phyloP scores from a whole-genome alignment of 23 red algal genomes.

The Gracilaria domingensis region DNA sequence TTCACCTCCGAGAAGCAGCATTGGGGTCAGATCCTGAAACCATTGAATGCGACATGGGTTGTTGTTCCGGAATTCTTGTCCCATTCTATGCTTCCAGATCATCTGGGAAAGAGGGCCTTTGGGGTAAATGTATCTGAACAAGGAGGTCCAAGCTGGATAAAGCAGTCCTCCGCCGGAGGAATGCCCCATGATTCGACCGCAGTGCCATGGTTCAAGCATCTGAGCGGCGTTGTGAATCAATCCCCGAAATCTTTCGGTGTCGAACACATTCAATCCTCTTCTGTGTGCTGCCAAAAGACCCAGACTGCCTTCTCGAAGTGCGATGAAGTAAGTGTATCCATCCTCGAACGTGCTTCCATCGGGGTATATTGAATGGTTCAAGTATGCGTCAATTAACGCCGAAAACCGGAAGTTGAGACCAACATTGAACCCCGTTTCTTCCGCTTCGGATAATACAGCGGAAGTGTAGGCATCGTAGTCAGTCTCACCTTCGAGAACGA shows the following conservation, averaged over 20 bases:
- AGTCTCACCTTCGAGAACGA: conserved; percentile 57
- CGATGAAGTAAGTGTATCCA: conserved; percentile 61
- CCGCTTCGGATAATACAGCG: neutral
- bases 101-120: conserved; percentile 35
- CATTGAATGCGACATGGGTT: conserved; percentile 61
- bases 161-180: conserved; percentile 49
- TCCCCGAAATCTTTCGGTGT: conserved; percentile 49
- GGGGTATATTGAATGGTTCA: conserved; percentile 59
- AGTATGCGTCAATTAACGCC: conserved; percentile 37
- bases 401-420: conserved; percentile 45
- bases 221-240: conserved; percentile 74
- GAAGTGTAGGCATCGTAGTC: conserved; percentile 54
- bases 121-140: conserved; percentile 61
- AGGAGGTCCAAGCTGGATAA: conserved; percentile 37
- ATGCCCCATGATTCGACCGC: conserved; percentile 66
- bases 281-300: conserved; percentile 49
- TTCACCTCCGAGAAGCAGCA: conserved; percentile 62
- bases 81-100: conserved; percentile 62
- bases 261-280: conserved; percentile 50
- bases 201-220: conserved; percentile 74
- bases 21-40: conserved; percentile 40
- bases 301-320: conserved; percentile 50
- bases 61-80: conserved; percentile 57
- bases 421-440: conserved; percentile 45
- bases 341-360: conserved; percentile 75